Evolutionary conservation across 176 grass and related monocot genomes (phyloP).

Genomic region (Ensete ventricosum): DNA sequence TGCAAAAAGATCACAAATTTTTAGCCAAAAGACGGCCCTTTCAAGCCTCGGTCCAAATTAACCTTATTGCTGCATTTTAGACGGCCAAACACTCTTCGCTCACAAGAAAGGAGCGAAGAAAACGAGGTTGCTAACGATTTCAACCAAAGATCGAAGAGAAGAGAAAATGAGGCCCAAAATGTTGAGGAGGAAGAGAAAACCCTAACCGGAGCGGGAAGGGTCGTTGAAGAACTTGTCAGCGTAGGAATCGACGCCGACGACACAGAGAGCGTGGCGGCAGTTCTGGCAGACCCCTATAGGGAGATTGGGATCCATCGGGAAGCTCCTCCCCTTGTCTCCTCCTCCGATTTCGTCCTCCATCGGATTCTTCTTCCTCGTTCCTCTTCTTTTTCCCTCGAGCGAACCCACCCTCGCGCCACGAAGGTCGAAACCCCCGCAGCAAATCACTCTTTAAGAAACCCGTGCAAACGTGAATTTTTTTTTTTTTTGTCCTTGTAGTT

Average conservation of each 20-base stretch:
- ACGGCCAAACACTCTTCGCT: no score
- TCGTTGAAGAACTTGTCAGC: conserved; percentile 39
- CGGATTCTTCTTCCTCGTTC: not conserved
- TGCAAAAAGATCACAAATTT: no score
- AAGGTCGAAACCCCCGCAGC: not conserved
- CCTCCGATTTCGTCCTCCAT: conserved; percentile 1
- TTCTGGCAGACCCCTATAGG: conserved; percentile 67
- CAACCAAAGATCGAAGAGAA: not conserved
- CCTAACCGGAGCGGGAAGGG: conserved; percentile 31
- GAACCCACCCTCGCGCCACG: not conserved
- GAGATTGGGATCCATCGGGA: conserved; percentile 31
- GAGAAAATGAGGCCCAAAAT: no score
- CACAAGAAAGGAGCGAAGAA: not conserved
- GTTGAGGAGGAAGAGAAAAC: conserved; percentile 5
- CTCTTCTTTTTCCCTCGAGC: not conserved
- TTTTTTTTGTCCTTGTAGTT: no score
- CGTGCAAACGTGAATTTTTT: no score
- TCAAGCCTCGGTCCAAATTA: not conserved
- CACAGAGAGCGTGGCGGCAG: conserved; percentile 49
- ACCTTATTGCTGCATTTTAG: not conserved
- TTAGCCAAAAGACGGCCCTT: no score
- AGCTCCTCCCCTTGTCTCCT: conserved; percentile 30
- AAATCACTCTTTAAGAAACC: no score
- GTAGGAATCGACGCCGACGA: conserved; percentile 64
- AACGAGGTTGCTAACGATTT: not conserved